Conservation (phyloP, 2,329 filamentous ascomycete species). For the Hymenoscyphus fraxineus region DNA sequence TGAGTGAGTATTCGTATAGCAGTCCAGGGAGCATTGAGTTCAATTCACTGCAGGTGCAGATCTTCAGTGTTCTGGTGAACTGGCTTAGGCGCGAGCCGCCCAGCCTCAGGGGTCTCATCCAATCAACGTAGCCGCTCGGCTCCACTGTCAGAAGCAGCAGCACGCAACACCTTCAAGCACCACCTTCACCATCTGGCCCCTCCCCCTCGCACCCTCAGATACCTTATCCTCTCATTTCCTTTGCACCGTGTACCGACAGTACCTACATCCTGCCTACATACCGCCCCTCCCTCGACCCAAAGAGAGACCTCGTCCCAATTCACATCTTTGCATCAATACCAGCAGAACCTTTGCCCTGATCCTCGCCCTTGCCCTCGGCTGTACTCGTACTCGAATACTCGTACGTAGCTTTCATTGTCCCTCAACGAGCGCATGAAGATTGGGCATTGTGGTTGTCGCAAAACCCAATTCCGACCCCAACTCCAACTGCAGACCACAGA, state of each 20-base stretch:
- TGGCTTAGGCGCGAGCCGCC: not conserved
- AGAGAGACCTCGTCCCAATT: not conserved
- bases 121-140: not conserved
- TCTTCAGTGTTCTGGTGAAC: not conserved
- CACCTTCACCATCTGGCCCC: not conserved
- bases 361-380: not conserved
- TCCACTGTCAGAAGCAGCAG: not conserved
- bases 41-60: not conserved
- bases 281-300: not conserved
- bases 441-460: not conserved
- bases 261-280: not conserved
- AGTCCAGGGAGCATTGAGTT: not conserved
- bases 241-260: not conserved
- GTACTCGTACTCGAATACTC: not conserved
- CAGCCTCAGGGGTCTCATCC: not conserved
- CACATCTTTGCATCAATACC: not conserved
- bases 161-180: not conserved
- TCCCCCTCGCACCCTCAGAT: not conserved
- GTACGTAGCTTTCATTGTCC: not conserved
- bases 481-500: conserved; percentile 1
- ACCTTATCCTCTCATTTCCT: not conserved
- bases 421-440: conserved; percentile 4
- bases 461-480: conserved; percentile 8
- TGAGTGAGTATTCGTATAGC: too few relatives aligned
- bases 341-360: not conserved